Conservation (phyloP, 2,329 filamentous ascomycete genomes). For the Penicillium rolfsii region DNA sequence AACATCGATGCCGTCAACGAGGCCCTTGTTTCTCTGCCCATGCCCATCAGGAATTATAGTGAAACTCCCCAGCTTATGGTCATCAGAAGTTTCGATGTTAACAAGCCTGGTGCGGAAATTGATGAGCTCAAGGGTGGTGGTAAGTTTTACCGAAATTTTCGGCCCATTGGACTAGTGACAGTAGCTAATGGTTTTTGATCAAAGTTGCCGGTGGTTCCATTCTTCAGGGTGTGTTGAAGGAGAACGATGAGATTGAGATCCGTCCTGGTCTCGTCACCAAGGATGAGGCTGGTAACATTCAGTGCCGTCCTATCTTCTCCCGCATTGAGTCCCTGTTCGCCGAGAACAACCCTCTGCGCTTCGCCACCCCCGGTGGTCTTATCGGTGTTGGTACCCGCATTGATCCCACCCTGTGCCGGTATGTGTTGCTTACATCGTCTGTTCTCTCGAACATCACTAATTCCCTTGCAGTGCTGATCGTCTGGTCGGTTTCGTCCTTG, state of each 20-base stretch:
- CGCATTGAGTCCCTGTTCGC: constrained; percentile 94
- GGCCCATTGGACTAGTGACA: not conserved
- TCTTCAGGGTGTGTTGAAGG: constrained; percentile 92
- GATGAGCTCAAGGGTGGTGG: constrained; percentile 96
- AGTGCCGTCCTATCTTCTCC: constrained; percentile 97
- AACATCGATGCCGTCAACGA: constrained; percentile 99
- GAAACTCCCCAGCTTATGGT: constrained; percentile 97
- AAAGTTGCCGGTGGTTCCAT: constrained; percentile 87
- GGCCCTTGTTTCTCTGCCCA: constrained; percentile 90
- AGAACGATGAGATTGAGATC: constrained; percentile 98
- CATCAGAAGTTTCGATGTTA: constrained; percentile 98
- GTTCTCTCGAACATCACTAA: not conserved
- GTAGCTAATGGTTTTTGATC: not conserved
- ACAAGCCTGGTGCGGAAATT: constrained; percentile 99
- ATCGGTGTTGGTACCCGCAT: constrained; percentile 98
- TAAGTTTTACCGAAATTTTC: not conserved
- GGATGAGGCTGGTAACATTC: constrained; percentile 88
- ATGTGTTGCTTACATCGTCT: not conserved
- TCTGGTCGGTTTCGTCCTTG: constrained; percentile 96
- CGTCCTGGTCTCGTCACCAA: constrained; percentile 97
- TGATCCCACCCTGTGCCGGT: constrained; percentile 91
- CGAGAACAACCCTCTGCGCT: constrained; percentile 97
- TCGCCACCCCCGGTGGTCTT: constrained; percentile 93
- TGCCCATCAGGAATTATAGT: constrained; percentile 87
- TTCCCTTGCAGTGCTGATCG: constrained; percentile 70